Evolutionary conservation across 306 rosid genomes (phyloP).

Genomic region (Ziziphus jujuba): DNA sequence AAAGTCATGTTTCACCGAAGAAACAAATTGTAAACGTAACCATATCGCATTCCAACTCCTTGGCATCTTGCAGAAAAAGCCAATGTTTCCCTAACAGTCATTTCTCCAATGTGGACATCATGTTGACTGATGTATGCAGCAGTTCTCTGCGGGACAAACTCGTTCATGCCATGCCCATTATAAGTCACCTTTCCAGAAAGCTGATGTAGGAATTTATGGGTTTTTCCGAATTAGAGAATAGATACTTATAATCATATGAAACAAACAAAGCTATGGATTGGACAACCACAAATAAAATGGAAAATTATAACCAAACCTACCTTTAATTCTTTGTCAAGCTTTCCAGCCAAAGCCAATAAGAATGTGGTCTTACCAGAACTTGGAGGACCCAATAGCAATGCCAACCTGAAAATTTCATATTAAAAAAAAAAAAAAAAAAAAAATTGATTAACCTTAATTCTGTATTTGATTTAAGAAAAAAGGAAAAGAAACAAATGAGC

Average conservation of each 20-base stretch:
- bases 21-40: background rate
- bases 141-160: constrained; percentile 43
- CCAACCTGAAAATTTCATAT: constrained; percentile 30
- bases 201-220: constrained; percentile 8
- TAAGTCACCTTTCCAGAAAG: constrained; percentile 41
- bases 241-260: background rate
- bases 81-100: constrained; percentile 55
- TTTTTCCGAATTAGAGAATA: background rate
- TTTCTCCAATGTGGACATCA: constrained; percentile 47
- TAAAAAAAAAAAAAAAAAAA: background rate
- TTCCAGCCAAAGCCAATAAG: constrained; percentile 51
- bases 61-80: constrained; percentile 56
- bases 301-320: background rate
- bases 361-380: constrained; percentile 53
- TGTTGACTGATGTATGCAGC: constrained; percentile 53
- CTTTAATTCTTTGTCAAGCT: constrained; percentile 37
- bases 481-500: background rate
- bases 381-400: constrained; percentile 60
- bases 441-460: background rate
- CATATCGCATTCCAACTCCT: constrained; percentile 48
- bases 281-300: background rate
- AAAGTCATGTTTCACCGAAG: background rate
- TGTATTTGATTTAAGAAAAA: background rate
- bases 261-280: background rate
- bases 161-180: constrained; percentile 44